phyloP scores from a whole-genome alignment of 495 filamentous ascomycete species.

The Copromyces sp. region DNA sequence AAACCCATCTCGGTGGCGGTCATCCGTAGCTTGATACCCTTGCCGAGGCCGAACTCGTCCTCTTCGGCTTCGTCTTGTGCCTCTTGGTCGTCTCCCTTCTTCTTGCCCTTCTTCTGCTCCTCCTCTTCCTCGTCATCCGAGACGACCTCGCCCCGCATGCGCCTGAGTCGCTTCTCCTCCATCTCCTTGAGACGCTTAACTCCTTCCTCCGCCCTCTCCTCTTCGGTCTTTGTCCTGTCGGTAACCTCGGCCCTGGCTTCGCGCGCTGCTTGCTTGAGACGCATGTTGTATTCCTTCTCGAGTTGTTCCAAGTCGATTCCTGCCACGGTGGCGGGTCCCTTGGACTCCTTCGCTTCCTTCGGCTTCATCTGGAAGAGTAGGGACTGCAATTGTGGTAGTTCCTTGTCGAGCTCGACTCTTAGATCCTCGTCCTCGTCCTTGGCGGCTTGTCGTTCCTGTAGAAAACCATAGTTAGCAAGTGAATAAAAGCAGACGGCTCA shows the following conservation, averaged over 20 bases:
- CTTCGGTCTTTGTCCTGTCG: constrained; percentile 81
- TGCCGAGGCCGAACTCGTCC: constrained; percentile 45
- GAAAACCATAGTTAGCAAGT: neutral
- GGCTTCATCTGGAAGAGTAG: constrained; percentile 43
- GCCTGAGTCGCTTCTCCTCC: constrained; percentile 61
- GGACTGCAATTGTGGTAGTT: constrained; percentile 66
- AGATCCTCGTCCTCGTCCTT: constrained; percentile 94
- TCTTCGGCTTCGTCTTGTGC: constrained; percentile 33
- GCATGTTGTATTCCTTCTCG: constrained; percentile 76
- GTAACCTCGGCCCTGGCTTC: constrained; percentile 77
- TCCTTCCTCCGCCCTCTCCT: constrained; percentile 71
- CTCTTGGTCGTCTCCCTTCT: constrained; percentile 22
- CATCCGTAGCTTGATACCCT: constrained; percentile 39
- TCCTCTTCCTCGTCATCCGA: constrained; percentile 42
- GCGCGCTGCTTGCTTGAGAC: constrained; percentile 66
- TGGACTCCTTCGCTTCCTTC: constrained; percentile 40
- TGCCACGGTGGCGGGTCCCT: constrained; percentile 46
- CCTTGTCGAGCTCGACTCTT: constrained; percentile 44
- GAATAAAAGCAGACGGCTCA: neutral
- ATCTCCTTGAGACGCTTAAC: constrained; percentile 63
- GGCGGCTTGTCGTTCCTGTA: constrained; percentile 56
- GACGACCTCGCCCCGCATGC: constrained; percentile 60
- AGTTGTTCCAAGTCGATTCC: constrained; percentile 51
- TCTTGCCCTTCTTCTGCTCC: constrained; percentile 36
- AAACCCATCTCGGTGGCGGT: constrained; percentile 45